Base-by-base conservation (phyloP, 2,329 filamentous ascomycete genomes). In the Microdochium nivale region DNA sequence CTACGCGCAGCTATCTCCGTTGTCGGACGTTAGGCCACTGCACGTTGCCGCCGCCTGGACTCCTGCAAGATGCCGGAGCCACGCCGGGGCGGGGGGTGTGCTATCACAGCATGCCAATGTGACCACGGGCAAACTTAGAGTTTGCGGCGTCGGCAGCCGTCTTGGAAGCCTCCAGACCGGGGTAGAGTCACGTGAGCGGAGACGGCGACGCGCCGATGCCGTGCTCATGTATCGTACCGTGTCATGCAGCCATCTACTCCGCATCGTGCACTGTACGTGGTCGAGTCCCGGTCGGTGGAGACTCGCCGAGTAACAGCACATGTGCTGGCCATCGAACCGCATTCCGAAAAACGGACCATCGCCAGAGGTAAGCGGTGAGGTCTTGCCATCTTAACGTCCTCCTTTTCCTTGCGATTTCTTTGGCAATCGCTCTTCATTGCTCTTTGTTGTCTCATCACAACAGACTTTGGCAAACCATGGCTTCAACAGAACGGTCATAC, bases 401-500 rank as follows among this genome's bases (percentile, higher is more conserved):
- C 27, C 27, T 30, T 30, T 11, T 11, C 27, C 27, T 30, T 30
- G 27, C 27, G 5, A 30, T 5, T 11, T 19, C 19, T 40, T 7
- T 40, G 14, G 14, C 16, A 7, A 5, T 40, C 35, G 4, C 19
- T 19, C 35, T 8, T 16, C 35, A 40, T 40, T 16, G 7, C 35
- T 40, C 14, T 14, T 19, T n/a, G n/a, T 16, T 19, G 19, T 40
- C 14, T 40, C 14, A 5, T 40, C 19, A 16, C 19, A 16, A 14
- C 35, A 40, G 4, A 40, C 27, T 11, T 23, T 44, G 46, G 46
- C 35, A 40, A 4, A 40, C 27, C 27, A 44, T 44, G 46, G 46
- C 46, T 27, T 30, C 46, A 3, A n/a, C 46, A 25, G 24, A 47
- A 10, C 24, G 21, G 10, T 74, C 73, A 14, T 77, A 76, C 58